These are phyloP conservation scores for Fusarium sp. DNA, from an alignment of 2,329 filamentous ascomycete species.

Conservation along the genomic window DNA sequence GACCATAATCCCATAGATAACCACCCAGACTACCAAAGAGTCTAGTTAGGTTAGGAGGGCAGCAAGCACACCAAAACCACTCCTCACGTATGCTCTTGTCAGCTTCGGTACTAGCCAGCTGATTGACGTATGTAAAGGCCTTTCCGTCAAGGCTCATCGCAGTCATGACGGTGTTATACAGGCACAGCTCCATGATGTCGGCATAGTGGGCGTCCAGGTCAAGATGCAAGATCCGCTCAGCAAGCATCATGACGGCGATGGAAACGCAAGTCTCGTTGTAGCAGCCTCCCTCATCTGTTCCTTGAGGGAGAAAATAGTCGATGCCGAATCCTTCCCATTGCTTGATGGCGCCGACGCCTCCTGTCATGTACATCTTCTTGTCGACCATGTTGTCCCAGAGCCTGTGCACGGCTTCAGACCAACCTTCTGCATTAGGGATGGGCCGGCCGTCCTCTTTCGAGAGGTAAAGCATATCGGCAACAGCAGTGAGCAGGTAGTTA, in stretches of 20 bases:
- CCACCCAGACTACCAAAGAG: conserved; percentile 67
- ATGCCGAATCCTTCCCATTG: conserved; percentile 47
- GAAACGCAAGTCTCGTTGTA: conserved; percentile 29
- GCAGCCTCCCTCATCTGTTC: conserved; percentile 22
- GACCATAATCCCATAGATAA: conserved; percentile 63
- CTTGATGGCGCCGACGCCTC: conserved; percentile 64
- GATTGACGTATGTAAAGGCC: conserved; percentile 71
- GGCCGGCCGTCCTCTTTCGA: conserved; percentile 24
- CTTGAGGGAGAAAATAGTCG: conserved; percentile 32
- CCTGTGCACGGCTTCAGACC: conserved; percentile 55
- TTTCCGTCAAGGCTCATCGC: conserved; percentile 67
- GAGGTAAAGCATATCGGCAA: conserved; percentile 61
- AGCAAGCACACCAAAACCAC: conserved; percentile 72
- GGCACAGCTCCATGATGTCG: conserved; percentile 70
- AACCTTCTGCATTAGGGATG: conserved; percentile 38
- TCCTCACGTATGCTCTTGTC: conserved; percentile 62
- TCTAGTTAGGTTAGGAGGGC: conserved; percentile 69
- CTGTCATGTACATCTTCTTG: conserved; percentile 69
- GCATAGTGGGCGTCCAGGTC: conserved; percentile 64
- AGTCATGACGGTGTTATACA: conserved; percentile 71
- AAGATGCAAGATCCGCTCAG: conserved; percentile 65
- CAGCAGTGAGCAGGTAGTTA: conserved; percentile 70
- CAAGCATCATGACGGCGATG: conserved; percentile 67
- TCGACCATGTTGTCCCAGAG: conserved; percentile 71
- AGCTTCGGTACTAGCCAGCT: conserved; percentile 64